Conservation (phyloP, 1,284 basidiomycete genomes). For the Heterobasidion occidentale region DNA sequence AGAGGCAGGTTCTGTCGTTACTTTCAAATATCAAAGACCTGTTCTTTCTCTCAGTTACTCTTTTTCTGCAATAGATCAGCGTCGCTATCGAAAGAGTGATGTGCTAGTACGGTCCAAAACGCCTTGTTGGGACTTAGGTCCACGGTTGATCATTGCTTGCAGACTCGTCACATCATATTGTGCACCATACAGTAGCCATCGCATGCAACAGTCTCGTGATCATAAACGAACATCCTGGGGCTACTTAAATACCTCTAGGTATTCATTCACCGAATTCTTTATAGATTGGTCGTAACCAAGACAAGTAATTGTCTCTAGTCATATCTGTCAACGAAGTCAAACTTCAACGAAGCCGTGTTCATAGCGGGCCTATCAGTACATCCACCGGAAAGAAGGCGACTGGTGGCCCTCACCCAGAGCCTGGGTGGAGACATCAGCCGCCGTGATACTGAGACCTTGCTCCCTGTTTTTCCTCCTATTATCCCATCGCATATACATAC, state of each 20-base stretch:
- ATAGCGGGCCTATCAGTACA: not conserved
- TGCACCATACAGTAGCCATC: not conserved
- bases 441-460: not conserved
- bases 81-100: slow-evolving; percentile 1
- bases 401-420: not conserved
- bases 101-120: not conserved
- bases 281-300: not conserved
- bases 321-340: not conserved
- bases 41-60: slow-evolving; percentile 15
- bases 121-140: not conserved
- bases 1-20: slow-evolving; percentile 25
- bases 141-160: not conserved
- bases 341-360: not conserved
- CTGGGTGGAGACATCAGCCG: not conserved
- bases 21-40: slow-evolving; percentile 10
- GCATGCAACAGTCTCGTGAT: not conserved
- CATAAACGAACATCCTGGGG: too few relatives aligned
- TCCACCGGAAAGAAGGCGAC: not conserved
- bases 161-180: not conserved
- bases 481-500: slow-evolving; percentile 1
- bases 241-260: not conserved
- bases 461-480: not conserved
- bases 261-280: not conserved
- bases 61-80: slow-evolving; percentile 20
- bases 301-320: too few relatives aligned